Evolutionary conservation across 768 basidiomycete genomes (phyloP), one percentile per base, ranked within the genome.

Genomic region (Mycena belliarum): DNA sequence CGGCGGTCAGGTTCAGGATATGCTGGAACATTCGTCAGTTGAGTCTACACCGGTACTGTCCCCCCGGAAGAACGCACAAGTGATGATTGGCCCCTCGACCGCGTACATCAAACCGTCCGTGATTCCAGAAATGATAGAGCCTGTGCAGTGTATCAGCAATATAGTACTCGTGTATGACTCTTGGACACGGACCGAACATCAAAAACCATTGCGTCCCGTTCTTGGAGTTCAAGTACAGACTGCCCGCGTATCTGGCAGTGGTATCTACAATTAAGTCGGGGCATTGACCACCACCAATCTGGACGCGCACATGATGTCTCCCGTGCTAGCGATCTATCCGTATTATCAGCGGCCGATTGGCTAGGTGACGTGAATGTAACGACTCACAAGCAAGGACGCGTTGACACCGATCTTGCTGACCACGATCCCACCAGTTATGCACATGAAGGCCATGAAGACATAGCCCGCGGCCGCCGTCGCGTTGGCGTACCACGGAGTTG

Each of bases 151-250:
- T n/a, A 48, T 52, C 24, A 37, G 32, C 16, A 33, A 56, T 4
- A 46, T 23, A n/a, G 29, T 9, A 24, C 28, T 28, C 37, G 10
- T n/a, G n/a, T 6, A 23, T 6, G 5, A 18, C 2, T 20, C n/a
- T 11, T 21, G 20, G 8, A 18, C 40, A 25, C 38, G 32, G 43
- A 66, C 67, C 69, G 9, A 72, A 61, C 70, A 72, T 71, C 59
- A 72, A 64, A 58, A 72, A 72, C 71, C 71, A 72, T 48, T 72
- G 71, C 8, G 68, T 70, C 20, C 71, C 71, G 57, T 69, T 71
- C 54, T 72, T 71, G 10, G 70, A 71, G 52, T 72, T 72, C 38
- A 72, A 60, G 42, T 72, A 72, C 18, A 71, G 61, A 44, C 71
- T 70, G 23, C 71, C 71, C 6, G 71, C 69, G 43, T 72, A 72